Base-by-base conservation (phyloP, 106 monocot genomes). In the Hemerocallis citrina region DNA sequence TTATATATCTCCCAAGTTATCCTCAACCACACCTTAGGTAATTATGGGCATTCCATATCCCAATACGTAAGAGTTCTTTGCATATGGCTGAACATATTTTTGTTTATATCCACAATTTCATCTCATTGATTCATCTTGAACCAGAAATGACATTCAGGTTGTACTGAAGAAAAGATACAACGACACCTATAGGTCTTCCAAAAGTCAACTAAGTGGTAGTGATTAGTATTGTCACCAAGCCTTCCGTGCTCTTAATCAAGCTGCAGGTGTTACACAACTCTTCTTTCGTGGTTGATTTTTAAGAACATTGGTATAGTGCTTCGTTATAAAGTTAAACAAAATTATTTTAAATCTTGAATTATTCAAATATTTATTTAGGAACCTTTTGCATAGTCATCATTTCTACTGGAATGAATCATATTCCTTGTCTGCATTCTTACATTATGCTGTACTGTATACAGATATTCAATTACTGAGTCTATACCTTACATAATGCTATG, bases 211-310 rank as follows among this genome's bases (percentile, higher is more conserved):
- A 44, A 85, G 84, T 78, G 98, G 98, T 41, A 98, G 75, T 72
- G 92, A 92, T 34, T 98, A 92, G 98, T 98, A 98, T 62, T 98
- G 98, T 43, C 88, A 92, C 57, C 92, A 98, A 79, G 98, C 98
- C 51, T 98, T 98, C 55, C 98, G 98, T 65, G 92, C 98, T 64
- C 57, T 98, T 48, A 98, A 98, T 77, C 98, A 98, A 74, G 98
- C 92, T 75, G 92, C 98, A 64, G 98, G 98, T 92, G 31, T 23
- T 27, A 16, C 13, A 9, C 13, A 24, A 25, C 14, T 40, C 25
- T n/a, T 40, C 7, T 15, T 58, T 47, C 8, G 24, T n/a, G 13
- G 16, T 59, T 35, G 22, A 36, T 0, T 19, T 27, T 37, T 10
- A 35, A 21, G 19, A 58, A 47, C 23, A 47, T 21, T 47, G 23